Base-by-base conservation (phyloP, 805 yeast species). In the Barnettozyma pratensis region DNA sequence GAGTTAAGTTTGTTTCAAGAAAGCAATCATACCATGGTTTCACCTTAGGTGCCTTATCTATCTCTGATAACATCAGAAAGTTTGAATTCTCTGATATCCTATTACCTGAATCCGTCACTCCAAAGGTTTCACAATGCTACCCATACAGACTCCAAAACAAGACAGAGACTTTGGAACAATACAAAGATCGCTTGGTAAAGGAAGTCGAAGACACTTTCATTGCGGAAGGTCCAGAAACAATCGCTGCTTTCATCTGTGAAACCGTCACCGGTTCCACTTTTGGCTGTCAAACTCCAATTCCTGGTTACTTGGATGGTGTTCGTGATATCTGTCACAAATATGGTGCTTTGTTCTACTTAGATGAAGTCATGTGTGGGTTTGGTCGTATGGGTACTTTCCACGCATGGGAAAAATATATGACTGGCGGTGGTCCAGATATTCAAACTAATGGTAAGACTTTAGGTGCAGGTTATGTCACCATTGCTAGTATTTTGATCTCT, bases 281-380 rank as follows among this genome's bases (percentile, higher is more conserved):
- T 48, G 79, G 78, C 40, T 64, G 73, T 43, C 61, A 68, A 11
- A 58, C 68, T 14, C 74, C 77, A 46, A 59, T 70, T 31, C 70
- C 70, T 52, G 77, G 77, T 25, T 75, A 75, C 58, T 64, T 74
- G 49, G 74, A 70, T 47, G 78, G 76, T 19, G 64, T 68, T 48
- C 64, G 73, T 48, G 70, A 66, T 36, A 62, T 77, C 43, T 75
- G 80, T 51, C 71, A 74, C 58, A 76, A 76, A 60, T 75, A 76
- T 57, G 80, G 76, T 42, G 72, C 73, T 26, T 60, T 76, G 48
- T 64, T 77, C 56, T 68, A 75, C 60, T 61, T 75, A 43, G 82
- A 77, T 58, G 81, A 77, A 62, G 76, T 77, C 40, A 76, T 77
- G 80, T 74, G 79, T 58, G 82, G 82, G 31, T 63, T 73, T 48